Conservation (phyloP, 768 basidiomycete genomes). For the Suillus subaureus region DNA sequence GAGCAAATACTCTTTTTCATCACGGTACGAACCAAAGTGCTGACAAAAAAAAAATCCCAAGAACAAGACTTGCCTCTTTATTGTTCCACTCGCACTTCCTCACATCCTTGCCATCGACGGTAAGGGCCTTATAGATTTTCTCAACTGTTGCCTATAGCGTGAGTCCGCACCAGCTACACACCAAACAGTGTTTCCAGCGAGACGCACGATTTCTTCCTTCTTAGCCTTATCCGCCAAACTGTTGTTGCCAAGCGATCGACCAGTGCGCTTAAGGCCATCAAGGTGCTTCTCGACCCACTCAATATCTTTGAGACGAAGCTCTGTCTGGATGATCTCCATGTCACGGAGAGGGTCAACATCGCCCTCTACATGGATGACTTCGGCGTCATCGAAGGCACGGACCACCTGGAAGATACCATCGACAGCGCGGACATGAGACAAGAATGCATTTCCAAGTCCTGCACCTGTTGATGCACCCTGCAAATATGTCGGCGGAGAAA, state of each 20-base stretch:
- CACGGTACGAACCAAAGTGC: constrained; percentile 22
- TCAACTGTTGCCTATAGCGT: constrained; percentile 72
- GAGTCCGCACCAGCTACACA: constrained; percentile 18
- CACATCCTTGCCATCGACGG: constrained; percentile 83
- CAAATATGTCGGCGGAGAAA: constrained; percentile 20
- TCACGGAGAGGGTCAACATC: constrained; percentile 95
- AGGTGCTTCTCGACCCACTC: constrained; percentile 97
- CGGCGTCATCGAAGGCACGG: constrained; percentile 98
- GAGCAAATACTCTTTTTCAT: constrained; percentile 88
- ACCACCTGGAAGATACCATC: constrained; percentile 99
- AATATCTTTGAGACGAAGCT: constrained; percentile 94
- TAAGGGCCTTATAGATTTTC: constrained; percentile 79
- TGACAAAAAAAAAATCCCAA: constrained; percentile 7
- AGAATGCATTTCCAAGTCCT: constrained; percentile 95
- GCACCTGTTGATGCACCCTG: constrained; percentile 97
- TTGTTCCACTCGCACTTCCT: constrained; percentile 94
- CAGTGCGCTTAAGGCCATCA: constrained; percentile 73
- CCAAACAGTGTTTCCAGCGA: background rate
- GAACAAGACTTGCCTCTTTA: constrained; percentile 78
- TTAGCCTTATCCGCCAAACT: constrained; percentile 91
- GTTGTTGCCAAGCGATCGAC: constrained; percentile 68
- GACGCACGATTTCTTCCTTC: constrained; percentile 91
- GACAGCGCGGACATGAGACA: constrained; percentile 96
- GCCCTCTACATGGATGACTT: constrained; percentile 98
- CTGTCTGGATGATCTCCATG: constrained; percentile 96